Evolutionary conservation across 1,139 yeast genomes (phyloP).

Genomic region (Meyerozyma smithsonii): DNA sequence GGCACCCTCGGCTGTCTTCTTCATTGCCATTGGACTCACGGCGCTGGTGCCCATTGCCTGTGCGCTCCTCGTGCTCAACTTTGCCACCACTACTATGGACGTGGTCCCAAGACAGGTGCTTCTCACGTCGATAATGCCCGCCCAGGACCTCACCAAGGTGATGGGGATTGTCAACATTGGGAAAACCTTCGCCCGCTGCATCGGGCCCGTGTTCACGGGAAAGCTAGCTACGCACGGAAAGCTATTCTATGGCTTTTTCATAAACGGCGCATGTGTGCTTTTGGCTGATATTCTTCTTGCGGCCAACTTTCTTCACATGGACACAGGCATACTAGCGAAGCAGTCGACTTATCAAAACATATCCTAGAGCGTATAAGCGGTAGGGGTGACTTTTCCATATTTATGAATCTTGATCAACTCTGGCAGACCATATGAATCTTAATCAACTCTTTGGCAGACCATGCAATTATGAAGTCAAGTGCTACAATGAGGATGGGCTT

Average conservation of each 20-base stretch:
- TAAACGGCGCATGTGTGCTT: slow-evolving; percentile 54
- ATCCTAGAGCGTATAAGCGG: too few relatives aligned
- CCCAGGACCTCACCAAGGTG: slow-evolving; percentile 63
- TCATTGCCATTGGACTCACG: slow-evolving; percentile 28
- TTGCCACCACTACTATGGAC: slow-evolving; percentile 71
- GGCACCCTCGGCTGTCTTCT: slow-evolving; percentile 68
- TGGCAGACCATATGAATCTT: too few relatives aligned
- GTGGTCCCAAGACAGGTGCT: slow-evolving; percentile 87
- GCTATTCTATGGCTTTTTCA: slow-evolving; percentile 55
- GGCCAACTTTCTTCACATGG: slow-evolving; percentile 35
- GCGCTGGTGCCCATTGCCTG: slow-evolving; percentile 30
- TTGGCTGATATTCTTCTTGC: slow-evolving; percentile 43
- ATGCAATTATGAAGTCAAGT: too few relatives aligned
- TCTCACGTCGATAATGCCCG: slow-evolving; percentile 60
- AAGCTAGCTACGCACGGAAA: slow-evolving; percentile 50
- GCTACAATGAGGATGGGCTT: too few relatives aligned
- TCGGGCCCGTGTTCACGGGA: slow-evolving; percentile 82
- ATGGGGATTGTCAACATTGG: slow-evolving; percentile 85
- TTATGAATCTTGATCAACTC: too few relatives aligned
- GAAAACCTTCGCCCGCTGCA: slow-evolving; percentile 76
- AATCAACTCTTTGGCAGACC: too few relatives aligned
- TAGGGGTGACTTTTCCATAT: too few relatives aligned
- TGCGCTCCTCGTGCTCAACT: slow-evolving; percentile 50
- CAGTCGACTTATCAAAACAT: slow-evolving; percentile 14
- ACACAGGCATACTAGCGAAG: slow-evolving; percentile 25